A percentile compares a stretch with the other conserved stretches of the same genome.
Evolutionary conservation across 176 grass and related monocot genomes (phyloP).

Genomic region (Lolium perenne): DNA sequence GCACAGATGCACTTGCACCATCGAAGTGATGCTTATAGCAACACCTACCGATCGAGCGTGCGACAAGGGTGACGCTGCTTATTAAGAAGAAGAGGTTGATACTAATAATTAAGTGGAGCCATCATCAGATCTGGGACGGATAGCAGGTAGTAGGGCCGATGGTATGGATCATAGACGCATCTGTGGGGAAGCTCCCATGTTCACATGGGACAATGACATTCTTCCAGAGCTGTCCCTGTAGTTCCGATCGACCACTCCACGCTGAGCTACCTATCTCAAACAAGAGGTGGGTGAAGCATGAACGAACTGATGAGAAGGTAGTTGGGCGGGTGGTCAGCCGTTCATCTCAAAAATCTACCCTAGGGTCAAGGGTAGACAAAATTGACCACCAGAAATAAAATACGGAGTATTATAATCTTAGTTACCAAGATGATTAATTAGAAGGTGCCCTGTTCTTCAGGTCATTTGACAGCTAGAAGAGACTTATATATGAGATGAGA

Average conservation of each 20-base stretch:
- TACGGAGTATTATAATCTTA: not conserved
- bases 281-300: not conserved
- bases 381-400: no score
- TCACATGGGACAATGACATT: slow-evolving; percentile 43
- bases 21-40: no score
- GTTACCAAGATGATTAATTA: not conserved
- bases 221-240: slow-evolving; percentile 17
- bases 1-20: not conserved
- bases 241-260: not conserved
- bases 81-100: not conserved
- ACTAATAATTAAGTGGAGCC: not conserved
- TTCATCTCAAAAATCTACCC: not conserved
- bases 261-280: not conserved
- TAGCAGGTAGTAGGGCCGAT: not conserved
- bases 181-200: slow-evolving; percentile 26
- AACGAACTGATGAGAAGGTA: not conserved
- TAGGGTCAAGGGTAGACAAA: not conserved
- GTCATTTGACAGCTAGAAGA: not conserved
- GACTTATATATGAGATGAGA: no score
- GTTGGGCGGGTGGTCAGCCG: not conserved
- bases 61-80: not conserved
- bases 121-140: not conserved
- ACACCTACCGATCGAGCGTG: not conserved
- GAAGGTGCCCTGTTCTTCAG: not conserved
- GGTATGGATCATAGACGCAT: not conserved